phyloP scores from a whole-genome alignment of 306 rosid genomes.

The Fragaria vesca region DNA sequence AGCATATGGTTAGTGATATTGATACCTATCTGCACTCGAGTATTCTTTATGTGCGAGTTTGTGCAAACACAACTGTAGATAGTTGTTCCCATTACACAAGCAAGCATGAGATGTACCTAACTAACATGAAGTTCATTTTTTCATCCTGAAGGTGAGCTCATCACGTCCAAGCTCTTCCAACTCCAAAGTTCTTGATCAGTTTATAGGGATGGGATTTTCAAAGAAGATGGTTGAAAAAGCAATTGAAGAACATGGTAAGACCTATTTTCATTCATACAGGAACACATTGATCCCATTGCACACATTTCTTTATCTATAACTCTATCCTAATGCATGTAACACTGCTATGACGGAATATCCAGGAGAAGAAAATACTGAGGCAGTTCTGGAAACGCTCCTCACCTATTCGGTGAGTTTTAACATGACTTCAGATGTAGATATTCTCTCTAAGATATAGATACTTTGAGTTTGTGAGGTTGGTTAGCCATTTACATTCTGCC shows the following conservation, averaged over 20 bases:
- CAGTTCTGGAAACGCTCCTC: slow-evolving; percentile 73
- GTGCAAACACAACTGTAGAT: no score
- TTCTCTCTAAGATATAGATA: neutral
- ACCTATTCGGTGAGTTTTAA: slow-evolving; percentile 63
- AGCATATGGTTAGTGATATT: no score
- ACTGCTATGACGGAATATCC: slow-evolving; percentile 37
- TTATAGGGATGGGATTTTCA: slow-evolving; percentile 84
- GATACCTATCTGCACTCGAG: no score
- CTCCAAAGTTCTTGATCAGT: slow-evolving; percentile 60
- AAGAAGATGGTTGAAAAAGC: slow-evolving; percentile 66
- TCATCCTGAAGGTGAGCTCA: slow-evolving; percentile 52
- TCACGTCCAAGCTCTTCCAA: slow-evolving; percentile 63
- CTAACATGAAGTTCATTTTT: slow-evolving; percentile 27
- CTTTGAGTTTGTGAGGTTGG: neutral
- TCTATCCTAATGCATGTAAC: neutral
- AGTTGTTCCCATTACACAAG: no score
- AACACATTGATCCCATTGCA: neutral
- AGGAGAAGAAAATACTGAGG: slow-evolving; percentile 75
- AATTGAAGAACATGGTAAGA: slow-evolving; percentile 71
- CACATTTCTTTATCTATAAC: slow-evolving; percentile 21
- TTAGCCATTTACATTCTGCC: neutral
- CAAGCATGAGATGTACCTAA: neutral
- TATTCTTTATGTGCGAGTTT: no score
- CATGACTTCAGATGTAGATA: slow-evolving; percentile 19
- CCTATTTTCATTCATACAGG: slow-evolving; percentile 25